Percentiles rank a stretch among this genome's conserved stretches.
Conservation (phyloP, 805 yeast species). For the Saccharomycopsis babjevae region DNA sequence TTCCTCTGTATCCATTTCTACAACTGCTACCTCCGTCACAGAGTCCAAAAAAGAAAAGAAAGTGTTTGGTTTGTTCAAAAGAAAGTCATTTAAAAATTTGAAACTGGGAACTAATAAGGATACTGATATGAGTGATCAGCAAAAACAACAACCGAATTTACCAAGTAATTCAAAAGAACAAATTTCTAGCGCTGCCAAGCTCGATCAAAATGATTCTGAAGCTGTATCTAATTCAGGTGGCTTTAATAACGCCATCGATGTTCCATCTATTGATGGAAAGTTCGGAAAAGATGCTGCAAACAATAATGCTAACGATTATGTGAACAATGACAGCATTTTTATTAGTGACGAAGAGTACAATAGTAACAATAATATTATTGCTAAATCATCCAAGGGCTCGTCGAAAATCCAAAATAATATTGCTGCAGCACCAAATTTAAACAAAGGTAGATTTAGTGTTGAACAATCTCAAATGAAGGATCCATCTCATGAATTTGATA, state of each 20-base stretch:
- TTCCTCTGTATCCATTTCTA: not conserved
- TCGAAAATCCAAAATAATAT: not conserved
- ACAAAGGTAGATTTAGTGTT: not conserved
- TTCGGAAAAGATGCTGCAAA: not conserved
- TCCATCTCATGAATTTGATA: not conserved
- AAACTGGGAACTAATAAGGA: slow-evolving; percentile 1
- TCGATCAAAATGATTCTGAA: not conserved
- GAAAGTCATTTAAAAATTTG: slow-evolving; percentile 13
- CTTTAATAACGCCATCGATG: slow-evolving; percentile 2
- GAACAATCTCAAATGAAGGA: not conserved
- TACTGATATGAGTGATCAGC: not conserved
- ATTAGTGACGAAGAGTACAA: not conserved
- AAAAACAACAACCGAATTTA: not conserved
- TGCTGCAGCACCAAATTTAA: not conserved
- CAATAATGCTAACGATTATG: not conserved
- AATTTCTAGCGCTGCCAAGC: not conserved
- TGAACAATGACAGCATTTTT: not conserved
- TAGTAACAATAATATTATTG: not conserved
- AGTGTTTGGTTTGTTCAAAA: slow-evolving; percentile 11
- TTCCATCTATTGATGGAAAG: slow-evolving; percentile 12
- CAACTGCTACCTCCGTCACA: not conserved
- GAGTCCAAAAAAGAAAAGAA: slow-evolving; percentile 5
- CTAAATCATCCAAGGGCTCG: not conserved
- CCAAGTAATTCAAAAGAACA: not conserved
- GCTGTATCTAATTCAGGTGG: not conserved